phyloP scores from a whole-genome alignment of 2,329 filamentous ascomycete species.

The Scedosporium boydii region DNA sequence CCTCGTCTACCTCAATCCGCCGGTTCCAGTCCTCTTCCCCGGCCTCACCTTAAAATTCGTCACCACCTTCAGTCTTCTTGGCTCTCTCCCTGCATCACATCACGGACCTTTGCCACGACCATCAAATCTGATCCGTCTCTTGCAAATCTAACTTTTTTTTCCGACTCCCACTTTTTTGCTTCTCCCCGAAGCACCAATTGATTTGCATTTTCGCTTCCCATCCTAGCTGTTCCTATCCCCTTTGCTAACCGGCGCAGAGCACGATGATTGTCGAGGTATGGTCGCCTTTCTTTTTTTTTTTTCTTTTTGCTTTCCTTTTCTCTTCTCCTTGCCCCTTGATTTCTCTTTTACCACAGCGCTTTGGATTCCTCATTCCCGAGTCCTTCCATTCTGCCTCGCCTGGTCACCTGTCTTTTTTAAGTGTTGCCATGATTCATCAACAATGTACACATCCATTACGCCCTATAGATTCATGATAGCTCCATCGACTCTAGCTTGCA shows the following conservation, averaged over 20 bases:
- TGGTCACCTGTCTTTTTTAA: too few species aligned
- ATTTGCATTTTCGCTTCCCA: neutral
- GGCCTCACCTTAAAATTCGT: neutral
- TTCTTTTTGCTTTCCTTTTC: neutral
- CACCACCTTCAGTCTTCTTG: neutral
- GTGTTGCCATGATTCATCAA: too few species aligned
- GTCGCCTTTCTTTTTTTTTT: neutral
- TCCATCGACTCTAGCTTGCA: too few species aligned
- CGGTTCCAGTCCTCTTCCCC: neutral
- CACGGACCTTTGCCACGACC: slow-evolving; percentile 1
- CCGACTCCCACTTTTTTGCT: neutral
- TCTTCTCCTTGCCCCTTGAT: neutral
- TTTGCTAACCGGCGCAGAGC: neutral
- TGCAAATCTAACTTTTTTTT: neutral
- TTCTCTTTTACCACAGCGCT: too few species aligned
- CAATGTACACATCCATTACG: too few species aligned
- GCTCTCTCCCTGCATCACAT: neutral
- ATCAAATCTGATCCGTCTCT: neutral
- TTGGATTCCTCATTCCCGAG: too few species aligned
- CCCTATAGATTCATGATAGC: too few species aligned
- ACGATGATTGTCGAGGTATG: slow-evolving; percentile 29
- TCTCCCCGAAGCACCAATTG: neutral
- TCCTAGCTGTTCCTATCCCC: neutral
- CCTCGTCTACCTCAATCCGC: neutral
- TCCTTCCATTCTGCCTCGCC: too few species aligned